Conservation (phyloP, 1,139 yeast genomes). For the Chernovozyma sophiae-reginae region DNA sequence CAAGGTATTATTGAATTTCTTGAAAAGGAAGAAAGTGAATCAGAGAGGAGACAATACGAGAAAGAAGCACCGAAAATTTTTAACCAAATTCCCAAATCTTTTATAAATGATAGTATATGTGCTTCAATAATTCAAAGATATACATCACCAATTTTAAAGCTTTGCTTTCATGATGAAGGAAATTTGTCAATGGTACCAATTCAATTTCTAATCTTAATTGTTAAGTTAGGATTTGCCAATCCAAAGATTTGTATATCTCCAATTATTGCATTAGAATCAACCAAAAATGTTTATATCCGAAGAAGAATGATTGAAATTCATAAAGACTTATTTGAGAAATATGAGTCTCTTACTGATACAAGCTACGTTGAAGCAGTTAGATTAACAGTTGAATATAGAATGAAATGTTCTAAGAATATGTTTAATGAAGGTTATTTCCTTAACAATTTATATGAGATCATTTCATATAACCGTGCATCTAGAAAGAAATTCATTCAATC, state of each 20-base stretch:
- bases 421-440: constrained; percentile 19
- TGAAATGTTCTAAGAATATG: constrained; percentile 18
- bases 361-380: constrained; percentile 64
- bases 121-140: constrained; percentile 68
- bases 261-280: constrained; percentile 64
- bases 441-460: constrained; percentile 35
- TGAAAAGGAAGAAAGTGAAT: constrained; percentile 45
- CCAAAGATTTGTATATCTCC: constrained; percentile 69
- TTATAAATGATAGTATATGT: constrained; percentile 65
- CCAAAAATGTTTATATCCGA: constrained; percentile 41
- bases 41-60: constrained; percentile 26
- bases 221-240: constrained; percentile 66
- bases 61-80: constrained; percentile 46
- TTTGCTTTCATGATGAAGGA: constrained; percentile 47
- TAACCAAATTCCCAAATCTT: constrained; percentile 45
- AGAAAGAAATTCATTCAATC: constrained; percentile 42
- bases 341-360: constrained; percentile 67
- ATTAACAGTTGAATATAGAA: constrained; percentile 46
- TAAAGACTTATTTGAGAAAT: constrained; percentile 52
- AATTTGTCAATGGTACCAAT: constrained; percentile 47
- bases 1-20: constrained; percentile 56
- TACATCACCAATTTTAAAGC: constrained; percentile 39
- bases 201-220: constrained; percentile 50
- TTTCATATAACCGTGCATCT: constrained; percentile 33
- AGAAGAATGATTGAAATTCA: constrained; percentile 52